phyloP scores from a whole-genome alignment of 2,329 filamentous ascomycete species.

The Coniochaeta prunicola region DNA sequence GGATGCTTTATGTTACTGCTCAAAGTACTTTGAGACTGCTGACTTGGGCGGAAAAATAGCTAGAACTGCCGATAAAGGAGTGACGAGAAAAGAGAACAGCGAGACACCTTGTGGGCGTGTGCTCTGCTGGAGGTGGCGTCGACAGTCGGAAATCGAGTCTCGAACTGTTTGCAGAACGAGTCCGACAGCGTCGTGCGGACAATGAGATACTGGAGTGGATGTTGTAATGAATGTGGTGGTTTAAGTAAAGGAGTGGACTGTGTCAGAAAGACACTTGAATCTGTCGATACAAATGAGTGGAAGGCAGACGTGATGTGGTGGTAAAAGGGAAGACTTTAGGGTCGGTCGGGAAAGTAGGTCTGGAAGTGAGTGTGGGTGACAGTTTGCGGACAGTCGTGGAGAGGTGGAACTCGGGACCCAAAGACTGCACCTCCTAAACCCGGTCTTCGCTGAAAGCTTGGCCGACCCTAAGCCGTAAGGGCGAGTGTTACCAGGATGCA shows the following conservation, averaged over 20 bases:
- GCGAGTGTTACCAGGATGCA: too few relatives aligned
- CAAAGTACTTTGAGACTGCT: background rate
- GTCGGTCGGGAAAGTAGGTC: slow-evolving; percentile 6
- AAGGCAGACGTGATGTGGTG: background rate
- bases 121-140: background rate
- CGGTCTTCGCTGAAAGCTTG: background rate
- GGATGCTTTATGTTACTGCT: background rate
- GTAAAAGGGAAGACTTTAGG: background rate
- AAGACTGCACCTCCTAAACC: background rate
- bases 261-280: slow-evolving; percentile 11
- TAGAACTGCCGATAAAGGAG: slow-evolving; percentile 7
- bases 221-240: slow-evolving; percentile 1
- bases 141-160: background rate
- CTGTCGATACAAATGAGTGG: background rate
- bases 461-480: too few relatives aligned
- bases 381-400: background rate
- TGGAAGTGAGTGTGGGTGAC: slow-evolving; percentile 7
- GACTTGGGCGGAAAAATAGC: background rate
- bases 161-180: background rate
- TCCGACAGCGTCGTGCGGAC: slow-evolving; percentile 9
- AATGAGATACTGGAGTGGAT: background rate
- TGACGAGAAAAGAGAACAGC: slow-evolving; percentile 10
- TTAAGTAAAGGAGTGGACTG: slow-evolving; percentile 12
- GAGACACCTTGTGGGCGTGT: slow-evolving; percentile 4
- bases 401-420: background rate